Evolutionary conservation across 176 grass and related monocot species (phyloP).

Genomic region (Saccharum spontaneum): DNA sequence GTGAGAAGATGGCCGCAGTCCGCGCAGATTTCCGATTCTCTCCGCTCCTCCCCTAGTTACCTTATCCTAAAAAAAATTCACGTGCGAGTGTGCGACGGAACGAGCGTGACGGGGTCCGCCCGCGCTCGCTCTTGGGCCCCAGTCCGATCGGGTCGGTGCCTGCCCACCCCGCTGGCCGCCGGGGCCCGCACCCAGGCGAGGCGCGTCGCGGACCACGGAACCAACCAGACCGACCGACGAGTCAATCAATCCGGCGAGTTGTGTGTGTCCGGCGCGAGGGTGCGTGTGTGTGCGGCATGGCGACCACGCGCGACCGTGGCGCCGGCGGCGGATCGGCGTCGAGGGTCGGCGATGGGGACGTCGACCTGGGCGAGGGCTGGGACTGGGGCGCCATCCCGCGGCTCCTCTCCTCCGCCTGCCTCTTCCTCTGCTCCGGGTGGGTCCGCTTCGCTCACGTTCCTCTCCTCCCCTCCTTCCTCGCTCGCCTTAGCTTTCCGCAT

Average conservation of each 20-base stretch:
- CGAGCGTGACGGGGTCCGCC: neutral
- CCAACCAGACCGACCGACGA: neutral
- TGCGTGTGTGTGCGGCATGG: slow-evolving; percentile 25
- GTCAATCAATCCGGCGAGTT: slow-evolving; percentile 3
- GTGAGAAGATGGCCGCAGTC: neutral
- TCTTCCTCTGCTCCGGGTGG: slow-evolving; percentile 62
- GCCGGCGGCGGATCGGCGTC: slow-evolving; percentile 44
- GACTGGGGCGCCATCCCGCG: slow-evolving; percentile 48
- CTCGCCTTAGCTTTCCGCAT: neutral
- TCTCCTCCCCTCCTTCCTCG: neutral
- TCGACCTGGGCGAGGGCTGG: slow-evolving; percentile 43
- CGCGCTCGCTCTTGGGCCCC: neutral
- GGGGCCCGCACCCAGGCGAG: neutral
- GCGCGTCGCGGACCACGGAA: neutral
- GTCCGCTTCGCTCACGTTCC: neutral
- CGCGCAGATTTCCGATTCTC: neutral
- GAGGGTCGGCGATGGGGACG: slow-evolving; percentile 48
- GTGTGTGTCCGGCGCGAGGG: neutral
- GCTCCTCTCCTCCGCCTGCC: slow-evolving; percentile 53
- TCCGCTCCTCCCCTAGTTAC: neutral
- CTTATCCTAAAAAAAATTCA: slow-evolving; percentile 1
- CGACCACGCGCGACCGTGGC: neutral
- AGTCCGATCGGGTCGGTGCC: slow-evolving; percentile 12
- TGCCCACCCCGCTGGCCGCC: neutral
- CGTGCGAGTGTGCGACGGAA: neutral